Evolutionary conservation across 116 monocot genomes (phyloP), one percentile per base, ranked within the genome.

Genomic region (Phalaenopsis hybrid): DNA sequence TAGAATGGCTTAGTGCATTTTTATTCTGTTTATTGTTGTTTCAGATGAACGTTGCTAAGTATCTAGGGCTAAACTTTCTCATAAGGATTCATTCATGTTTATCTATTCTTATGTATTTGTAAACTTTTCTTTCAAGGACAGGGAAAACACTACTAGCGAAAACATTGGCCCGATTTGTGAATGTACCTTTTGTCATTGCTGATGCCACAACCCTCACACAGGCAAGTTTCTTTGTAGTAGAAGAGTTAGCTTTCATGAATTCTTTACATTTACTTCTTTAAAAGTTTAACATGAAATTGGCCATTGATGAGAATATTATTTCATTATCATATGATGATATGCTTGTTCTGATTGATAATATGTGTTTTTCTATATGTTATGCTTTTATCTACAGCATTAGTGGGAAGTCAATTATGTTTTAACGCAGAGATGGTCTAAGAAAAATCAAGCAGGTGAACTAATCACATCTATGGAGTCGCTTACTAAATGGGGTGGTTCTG

Each of bases 141-240:
- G 89, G 89, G 82, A 89, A 89, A 86, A 89, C 89, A 84, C 84
- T 89, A 83, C 84, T 89, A 69, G 89, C 89, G 44, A 89, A 89
- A 86, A 82, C 86, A 12, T 82, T 89, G 79, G 89, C 89, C 9
- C 81, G 82, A 59, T 86, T 89, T 84, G 89, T 89, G 51, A 86
- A 89, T 80, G 89, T 89, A 74, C 89, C 89, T 18, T 89, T 89
- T 84, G 89, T 89, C 68, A 89, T 89, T 77, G 86, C 89, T 77
- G 89, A 89, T 84, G 89, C 89, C 79, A 89, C 89, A 18, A 84
- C 89, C 12, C 86, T 89, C 46, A 89, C 89, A 61, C 89, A 89
- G 86, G 89, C 77, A 78, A 74, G 81, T 79, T 79, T 81, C 21
- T 74, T 57, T 46, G 4, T 87, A 18, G 17, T 79, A 55, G 57